phyloP scores from a whole-genome alignment of 176 grass and related monocot species.

The Paspalum vaginatum region DNA sequence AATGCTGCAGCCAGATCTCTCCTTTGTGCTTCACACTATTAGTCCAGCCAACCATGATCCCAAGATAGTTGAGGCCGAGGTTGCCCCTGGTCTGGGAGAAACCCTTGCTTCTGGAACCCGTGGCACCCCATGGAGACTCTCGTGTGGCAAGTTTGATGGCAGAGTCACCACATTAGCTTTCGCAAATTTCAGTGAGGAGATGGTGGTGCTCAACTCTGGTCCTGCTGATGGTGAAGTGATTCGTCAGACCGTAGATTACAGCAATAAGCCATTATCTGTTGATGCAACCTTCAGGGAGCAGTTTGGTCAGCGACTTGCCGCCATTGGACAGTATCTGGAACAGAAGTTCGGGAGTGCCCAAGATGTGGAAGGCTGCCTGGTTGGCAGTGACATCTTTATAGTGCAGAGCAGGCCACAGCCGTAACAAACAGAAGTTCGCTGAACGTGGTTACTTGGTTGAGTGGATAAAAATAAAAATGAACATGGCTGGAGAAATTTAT shows the following conservation, averaged over 20 bases:
- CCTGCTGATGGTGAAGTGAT: slow-evolving; percentile 72
- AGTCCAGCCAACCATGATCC: slow-evolving; percentile 70
- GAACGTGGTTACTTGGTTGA: slow-evolving; percentile 6
- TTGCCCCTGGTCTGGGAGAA: slow-evolving; percentile 83
- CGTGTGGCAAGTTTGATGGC: slow-evolving; percentile 71
- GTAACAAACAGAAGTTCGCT: neutral
- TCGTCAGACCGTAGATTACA: slow-evolving; percentile 76
- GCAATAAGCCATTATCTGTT: slow-evolving; percentile 72
- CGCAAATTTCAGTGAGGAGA: slow-evolving; percentile 92
- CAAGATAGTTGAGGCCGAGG: slow-evolving; percentile 72
- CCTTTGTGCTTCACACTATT: slow-evolving; percentile 93
- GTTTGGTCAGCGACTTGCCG: slow-evolving; percentile 72
- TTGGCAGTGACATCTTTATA: slow-evolving; percentile 79
- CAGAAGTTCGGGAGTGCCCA: slow-evolving; percentile 83
- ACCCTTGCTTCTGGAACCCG: slow-evolving; percentile 89
- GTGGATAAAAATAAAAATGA: slow-evolving; percentile 44
- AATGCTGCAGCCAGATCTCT: slow-evolving; percentile 81
- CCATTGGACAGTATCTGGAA: slow-evolving; percentile 86
- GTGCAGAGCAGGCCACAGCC: slow-evolving; percentile 94
- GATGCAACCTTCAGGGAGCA: slow-evolving; percentile 71
- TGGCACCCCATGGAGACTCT: slow-evolving; percentile 92
- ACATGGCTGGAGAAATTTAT: neutral
- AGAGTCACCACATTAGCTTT: slow-evolving; percentile 75
- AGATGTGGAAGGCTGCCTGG: slow-evolving; percentile 92
- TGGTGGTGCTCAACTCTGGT: slow-evolving; percentile 61